Evolutionary conservation across 1,284 basidiomycete genomes (phyloP), one percentile per base, ranked within the genome.

Genomic region (Heimioporus punctisporus): DNA sequence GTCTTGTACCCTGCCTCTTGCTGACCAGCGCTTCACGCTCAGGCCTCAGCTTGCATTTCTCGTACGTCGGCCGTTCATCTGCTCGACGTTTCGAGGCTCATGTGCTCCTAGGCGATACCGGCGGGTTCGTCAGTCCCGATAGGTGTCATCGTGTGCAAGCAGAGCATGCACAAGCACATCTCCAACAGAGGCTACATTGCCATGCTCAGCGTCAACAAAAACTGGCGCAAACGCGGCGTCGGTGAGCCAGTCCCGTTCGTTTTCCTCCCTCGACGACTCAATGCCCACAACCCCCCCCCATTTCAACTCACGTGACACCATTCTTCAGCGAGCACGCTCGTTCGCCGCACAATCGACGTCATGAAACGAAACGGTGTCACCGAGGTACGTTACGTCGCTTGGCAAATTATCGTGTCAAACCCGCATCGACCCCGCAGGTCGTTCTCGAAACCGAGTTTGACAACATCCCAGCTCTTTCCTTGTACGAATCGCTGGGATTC

Each of bases 361-460:
- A 97, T 97, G 95, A 88, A 86, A 59, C 73, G 74, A 44, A 77
- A 84, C 51, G 90, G 90, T 2, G 94, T 94, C 4, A 84, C 94
- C 58, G 93, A 97, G 84, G 93, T 93, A 46, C 41, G 78, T 57
- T 19, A 26, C 31, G n/a, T n/a, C n/a, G n/a, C n/a, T n/a, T n/a
- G n/a, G n/a, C n/a, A n/a, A n/a, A n/a, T n/a, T n/a, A n/a, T n/a
- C n/a, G n/a, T n/a, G n/a, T n/a, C n/a, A n/a, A n/a, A n/a, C n/a
- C n/a, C n/a, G n/a, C n/a, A n/a, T n/a, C 31, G 6, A 12, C 8
- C 12, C 12, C 5, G 11, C 56, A 97, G 94, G 86, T 98, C 60
- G 89, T 97, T 3, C 86, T 99, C 49, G 97, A 99, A 76, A 99
- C 97, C 3, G 97, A 99, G 74, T 93, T 83, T 66, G 96, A 99